Evolutionary conservation across 176 grass and related monocot species (phyloP).

Genomic region (Thalia dealbata): DNA sequence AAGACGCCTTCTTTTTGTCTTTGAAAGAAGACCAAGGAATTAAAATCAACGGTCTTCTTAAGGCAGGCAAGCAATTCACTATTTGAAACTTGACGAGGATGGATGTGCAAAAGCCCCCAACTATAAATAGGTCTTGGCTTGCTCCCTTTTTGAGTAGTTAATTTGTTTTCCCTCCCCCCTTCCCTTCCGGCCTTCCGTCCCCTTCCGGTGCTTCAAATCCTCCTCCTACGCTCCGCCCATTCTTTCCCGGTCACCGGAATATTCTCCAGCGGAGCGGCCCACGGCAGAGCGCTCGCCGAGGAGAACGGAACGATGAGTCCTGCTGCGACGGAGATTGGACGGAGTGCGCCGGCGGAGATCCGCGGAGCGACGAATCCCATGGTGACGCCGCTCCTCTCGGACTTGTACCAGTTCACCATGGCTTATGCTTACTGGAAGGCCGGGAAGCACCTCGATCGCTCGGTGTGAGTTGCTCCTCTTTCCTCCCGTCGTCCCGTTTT

Average conservation of each 20-base stretch:
- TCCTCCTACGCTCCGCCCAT: not conserved
- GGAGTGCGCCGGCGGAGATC: slow-evolving; percentile 12
- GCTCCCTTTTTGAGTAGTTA: no score
- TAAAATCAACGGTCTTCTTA: no score
- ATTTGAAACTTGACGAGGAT: no score
- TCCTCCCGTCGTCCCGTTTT: not conserved
- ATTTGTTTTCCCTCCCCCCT: no score
- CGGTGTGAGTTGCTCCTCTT: slow-evolving; percentile 52
- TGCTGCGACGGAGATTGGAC: slow-evolving; percentile 16
- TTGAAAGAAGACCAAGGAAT: no score
- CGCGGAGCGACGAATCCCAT: slow-evolving; percentile 67
- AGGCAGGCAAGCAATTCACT: no score
- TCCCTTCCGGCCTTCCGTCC: no score
- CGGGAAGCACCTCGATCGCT: slow-evolving; percentile 72
- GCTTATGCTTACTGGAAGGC: slow-evolving; percentile 99
- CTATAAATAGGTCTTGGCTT: no score
- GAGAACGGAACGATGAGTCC: slow-evolving; percentile 34
- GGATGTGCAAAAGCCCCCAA: no score
- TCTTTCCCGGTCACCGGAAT: not conserved
- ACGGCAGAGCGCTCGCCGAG: slow-evolving; percentile 2
- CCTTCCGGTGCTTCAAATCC: no score
- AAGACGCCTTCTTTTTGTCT: no score
- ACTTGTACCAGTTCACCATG: slow-evolving; percentile 99
- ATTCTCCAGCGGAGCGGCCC: slow-evolving; percentile 1
- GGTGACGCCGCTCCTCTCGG: slow-evolving; percentile 91